Conservation (phyloP, 768 basidiomycete genomes). For the Macrolepiota albuminosa region DNA sequence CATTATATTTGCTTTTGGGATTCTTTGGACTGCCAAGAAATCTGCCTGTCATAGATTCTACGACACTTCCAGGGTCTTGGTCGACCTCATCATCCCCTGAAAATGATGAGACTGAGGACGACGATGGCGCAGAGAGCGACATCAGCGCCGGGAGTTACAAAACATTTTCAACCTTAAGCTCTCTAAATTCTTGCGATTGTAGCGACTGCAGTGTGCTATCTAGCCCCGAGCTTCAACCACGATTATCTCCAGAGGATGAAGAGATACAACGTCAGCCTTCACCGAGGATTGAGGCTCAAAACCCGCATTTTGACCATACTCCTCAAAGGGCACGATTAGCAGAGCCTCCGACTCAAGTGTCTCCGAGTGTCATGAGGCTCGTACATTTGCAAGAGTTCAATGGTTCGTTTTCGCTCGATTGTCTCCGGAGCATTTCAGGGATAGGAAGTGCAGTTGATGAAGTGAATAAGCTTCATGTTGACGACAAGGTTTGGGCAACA, state of each 20-base stretch:
- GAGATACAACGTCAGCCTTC: constrained; percentile 24
- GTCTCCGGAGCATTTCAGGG: constrained; percentile 33
- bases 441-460: constrained; percentile 23
- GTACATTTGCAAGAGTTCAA: constrained; percentile 37
- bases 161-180: constrained; percentile 46
- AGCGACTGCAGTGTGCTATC: constrained; percentile 29
- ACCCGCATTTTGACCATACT: constrained; percentile 8
- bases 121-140: not conserved
- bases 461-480: constrained; percentile 24
- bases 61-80: constrained; percentile 18
- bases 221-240: constrained; percentile 17
- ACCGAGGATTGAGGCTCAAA: constrained; percentile 20
- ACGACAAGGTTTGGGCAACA: constrained; percentile 43
- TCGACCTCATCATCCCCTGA: constrained; percentile 11
- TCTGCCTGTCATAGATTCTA: not conserved
- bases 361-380: constrained; percentile 28
- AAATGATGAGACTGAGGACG: constrained; percentile 22
- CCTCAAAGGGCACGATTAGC: not conserved
- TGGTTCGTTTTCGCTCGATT: constrained; percentile 40
- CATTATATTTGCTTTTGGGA: not conserved
- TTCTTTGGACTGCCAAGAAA: not conserved
- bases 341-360: constrained; percentile 6
- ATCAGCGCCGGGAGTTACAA: constrained; percentile 19
- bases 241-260: constrained; percentile 18
- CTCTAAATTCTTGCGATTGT: constrained; percentile 36